Evolutionary conservation across 2,329 filamentous ascomycete genomes (phyloP), one percentile per base, ranked within the genome.

Genomic region (Davidsoniella eucalypti): DNA sequence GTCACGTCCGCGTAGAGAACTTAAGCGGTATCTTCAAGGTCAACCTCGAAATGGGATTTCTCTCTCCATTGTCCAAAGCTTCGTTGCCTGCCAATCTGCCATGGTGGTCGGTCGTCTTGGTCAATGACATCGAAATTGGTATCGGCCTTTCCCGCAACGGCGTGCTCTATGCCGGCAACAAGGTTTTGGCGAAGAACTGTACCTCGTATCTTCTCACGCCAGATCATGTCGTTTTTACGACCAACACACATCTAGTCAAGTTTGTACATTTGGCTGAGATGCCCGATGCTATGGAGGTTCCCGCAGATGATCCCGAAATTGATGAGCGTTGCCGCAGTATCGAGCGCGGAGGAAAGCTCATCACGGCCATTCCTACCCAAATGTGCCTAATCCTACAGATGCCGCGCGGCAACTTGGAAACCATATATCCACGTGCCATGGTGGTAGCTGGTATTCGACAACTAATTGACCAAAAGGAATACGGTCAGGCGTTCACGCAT

Each of bases 321-420:
- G 92, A 96, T 57, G 92, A 98, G 64, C 73, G 92, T 59, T 96
- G 90, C 62, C 77, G 92, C 56, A 93, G 79, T 57, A 84, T 98
- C 51, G 92, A 98, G 64, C 79, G 92, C 56, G 92, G 92, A 14
- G 87, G 84, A 2, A 80, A 79, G 45, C 73, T 98, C 12, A 80
- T 98, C 18, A 92, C 86, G 1, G 87, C 87, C 25, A 88, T 94
- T 64, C 90, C 92, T 1, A 85, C 86, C 3, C 83, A 79, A 39
- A 92, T 94, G 65, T 84, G 80, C 49, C 70, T 98, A 7, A 77
- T 94, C 0, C 69, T 98, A 3, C 92, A 98, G 62, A 95, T 95
- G 85, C 92, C 92, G 1, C 76, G 92, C 58, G 92, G 92, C 17
- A 98, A 98, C 57, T 68, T 96, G 1, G 92, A 98, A 65, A 96